phyloP scores from a whole-genome alignment of 176 grass and related monocot genomes.

The Rhynchospora breviuscula region DNA sequence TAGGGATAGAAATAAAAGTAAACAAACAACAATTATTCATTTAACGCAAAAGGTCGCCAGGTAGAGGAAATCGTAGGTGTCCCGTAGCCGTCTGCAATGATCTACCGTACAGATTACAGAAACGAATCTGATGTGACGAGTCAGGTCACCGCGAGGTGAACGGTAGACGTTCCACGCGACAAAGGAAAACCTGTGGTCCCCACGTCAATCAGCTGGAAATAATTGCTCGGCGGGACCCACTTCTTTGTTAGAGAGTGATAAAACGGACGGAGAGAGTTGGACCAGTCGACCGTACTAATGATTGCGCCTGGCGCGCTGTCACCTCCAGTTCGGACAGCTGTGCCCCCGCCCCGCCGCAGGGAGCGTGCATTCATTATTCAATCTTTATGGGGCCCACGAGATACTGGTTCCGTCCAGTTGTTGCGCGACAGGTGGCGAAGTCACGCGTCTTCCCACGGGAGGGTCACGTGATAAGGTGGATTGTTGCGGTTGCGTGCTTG shows the following conservation, averaged over 20 bases:
- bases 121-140: not conserved
- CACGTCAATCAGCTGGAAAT: slow-evolving; percentile 50
- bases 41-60: not conserved
- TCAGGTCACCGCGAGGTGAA: not conserved
- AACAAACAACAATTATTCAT: not conserved
- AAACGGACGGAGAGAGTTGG: not conserved
- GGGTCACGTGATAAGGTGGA: not conserved
- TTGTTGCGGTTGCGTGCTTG: not conserved
- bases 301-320: slow-evolving; percentile 54
- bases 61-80: not conserved
- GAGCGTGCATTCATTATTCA: slow-evolving; percentile 15
- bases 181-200: not conserved
- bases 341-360: slow-evolving; percentile 17
- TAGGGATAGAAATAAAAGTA: not conserved
- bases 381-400: not conserved
- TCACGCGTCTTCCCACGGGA: not conserved
- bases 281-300: slow-evolving; percentile 57
- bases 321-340: slow-evolving; percentile 32
- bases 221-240: slow-evolving; percentile 23
- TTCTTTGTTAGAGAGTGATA: too few species aligned
- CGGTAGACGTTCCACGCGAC: not conserved
- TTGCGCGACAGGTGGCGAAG: not conserved
- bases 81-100: not conserved
- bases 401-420: not conserved
- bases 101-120: not conserved